These are phyloP conservation scores for Colletotrichum magnum DNA, from an alignment of 2,329 filamentous ascomycete genomes.

Conservation along the genomic window DNA sequence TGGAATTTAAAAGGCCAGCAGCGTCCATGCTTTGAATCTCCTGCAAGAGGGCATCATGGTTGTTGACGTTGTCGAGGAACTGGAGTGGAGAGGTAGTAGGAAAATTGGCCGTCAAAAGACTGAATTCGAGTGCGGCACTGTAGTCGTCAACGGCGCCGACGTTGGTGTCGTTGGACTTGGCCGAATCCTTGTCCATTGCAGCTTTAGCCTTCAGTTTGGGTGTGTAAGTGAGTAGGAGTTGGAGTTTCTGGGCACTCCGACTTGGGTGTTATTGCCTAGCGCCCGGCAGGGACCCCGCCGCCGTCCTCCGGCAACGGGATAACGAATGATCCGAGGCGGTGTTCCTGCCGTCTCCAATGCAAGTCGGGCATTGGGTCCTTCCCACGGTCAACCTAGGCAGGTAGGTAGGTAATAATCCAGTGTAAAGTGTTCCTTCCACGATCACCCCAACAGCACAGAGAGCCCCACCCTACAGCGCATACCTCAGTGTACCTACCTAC, in stretches of 20 bases:
- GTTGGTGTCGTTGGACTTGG: slow-evolving; percentile 17
- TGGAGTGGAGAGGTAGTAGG: background rate
- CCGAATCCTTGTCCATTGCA: slow-evolving; percentile 26
- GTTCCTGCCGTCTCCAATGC: no score
- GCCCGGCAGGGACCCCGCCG: no score
- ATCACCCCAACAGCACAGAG: no score
- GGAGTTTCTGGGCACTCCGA: background rate
- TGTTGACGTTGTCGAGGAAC: background rate
- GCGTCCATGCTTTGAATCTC: background rate
- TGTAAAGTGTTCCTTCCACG: no score
- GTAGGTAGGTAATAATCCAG: no score
- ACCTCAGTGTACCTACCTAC: no score
- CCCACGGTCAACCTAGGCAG: no score
- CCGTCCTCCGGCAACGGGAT: no score
- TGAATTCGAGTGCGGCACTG: slow-evolving; percentile 23
- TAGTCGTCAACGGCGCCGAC: slow-evolving; percentile 18
- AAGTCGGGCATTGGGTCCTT: no score
- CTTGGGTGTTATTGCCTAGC: no score
- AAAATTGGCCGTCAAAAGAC: slow-evolving; percentile 11
- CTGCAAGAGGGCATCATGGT: background rate
- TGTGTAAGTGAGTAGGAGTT: slow-evolving; percentile 26
- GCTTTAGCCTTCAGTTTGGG: background rate
- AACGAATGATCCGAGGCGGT: no score
- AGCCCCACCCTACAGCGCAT: no score
- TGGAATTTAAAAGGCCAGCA: background rate